These are phyloP conservation scores for Zoysia japonica DNA, from an alignment of 176 grass and related monocot species.

Conservation along the genomic window DNA sequence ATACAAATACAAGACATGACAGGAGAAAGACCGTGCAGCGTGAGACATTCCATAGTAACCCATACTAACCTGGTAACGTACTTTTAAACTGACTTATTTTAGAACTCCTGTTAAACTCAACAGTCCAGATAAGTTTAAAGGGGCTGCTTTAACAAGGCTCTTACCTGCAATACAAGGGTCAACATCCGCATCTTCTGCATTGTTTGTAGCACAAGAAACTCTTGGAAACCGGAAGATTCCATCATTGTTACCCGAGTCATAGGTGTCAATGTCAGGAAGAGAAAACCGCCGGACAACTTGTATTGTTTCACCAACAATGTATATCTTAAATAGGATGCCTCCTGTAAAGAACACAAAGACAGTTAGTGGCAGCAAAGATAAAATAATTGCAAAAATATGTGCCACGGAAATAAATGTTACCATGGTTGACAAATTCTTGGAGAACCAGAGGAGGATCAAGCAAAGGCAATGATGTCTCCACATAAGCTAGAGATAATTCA, in stretches of 20 bases:
- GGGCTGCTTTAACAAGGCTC: background rate
- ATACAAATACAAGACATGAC: too few species aligned
- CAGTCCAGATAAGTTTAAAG: too few species aligned
- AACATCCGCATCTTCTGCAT: conserved; percentile 77
- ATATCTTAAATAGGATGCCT: conserved; percentile 91
- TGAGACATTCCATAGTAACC: background rate
- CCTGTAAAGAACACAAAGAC: conserved; percentile 45
- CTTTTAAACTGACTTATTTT: too few species aligned
- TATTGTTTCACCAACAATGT: conserved; percentile 83
- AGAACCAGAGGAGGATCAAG: conserved; percentile 91
- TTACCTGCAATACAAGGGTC: conserved; percentile 83
- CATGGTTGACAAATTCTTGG: conserved; percentile 96
- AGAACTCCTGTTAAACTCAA: too few species aligned
- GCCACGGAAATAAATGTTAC: conserved; percentile 30
- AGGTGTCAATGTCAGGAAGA: conserved; percentile 76
- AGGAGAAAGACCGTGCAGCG: too few species aligned
- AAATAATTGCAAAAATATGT: background rate
- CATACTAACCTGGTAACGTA: too few species aligned
- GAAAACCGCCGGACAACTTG: conserved; percentile 78
- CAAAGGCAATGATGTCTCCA: conserved; percentile 62
- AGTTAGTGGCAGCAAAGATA: background rate
- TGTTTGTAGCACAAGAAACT: conserved; percentile 89
- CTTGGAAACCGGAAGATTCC: conserved; percentile 84
- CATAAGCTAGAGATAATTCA: conserved; percentile 81
- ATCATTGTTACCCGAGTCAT: conserved; percentile 59